Evolutionary conservation across 129 eudicot species (phyloP), one percentile per base, ranked within the genome.

Genomic region (Centaurea solstitialis): DNA sequence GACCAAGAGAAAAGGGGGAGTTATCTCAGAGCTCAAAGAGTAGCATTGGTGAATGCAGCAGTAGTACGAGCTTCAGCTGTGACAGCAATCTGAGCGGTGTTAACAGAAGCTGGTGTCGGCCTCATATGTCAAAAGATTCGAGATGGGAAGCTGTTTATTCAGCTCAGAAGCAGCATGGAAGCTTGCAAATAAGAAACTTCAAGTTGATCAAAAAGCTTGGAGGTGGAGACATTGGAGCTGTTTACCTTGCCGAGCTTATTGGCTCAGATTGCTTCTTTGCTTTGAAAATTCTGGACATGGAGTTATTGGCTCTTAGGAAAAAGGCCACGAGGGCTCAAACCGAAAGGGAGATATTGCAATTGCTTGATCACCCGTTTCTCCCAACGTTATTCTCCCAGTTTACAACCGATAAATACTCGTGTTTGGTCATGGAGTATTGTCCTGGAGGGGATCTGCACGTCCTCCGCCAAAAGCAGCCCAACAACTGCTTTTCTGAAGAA

Each of bases 321-420:
- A 95, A 95, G 80, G 74, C 88, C 76, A 35, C 76, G 23, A 86
- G 99, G 85, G 94, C 96, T 83, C 93, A 90, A 87, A 95, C 92
- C 0, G 99, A 95, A 85, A 85, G 81, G 41, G 97, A 92, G 85
- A 89, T 93, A 73, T 74, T 95, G 67, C 94, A 91, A 62, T 86
- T 89, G 85, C 82, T 95, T 77, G 99, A 95, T 81, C 99, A 95
- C 85, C 99, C 99, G n/a, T 95, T 95, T 78, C 97, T 95, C 28
- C 99, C 99, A 26, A 90, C 98, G 0, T 89, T 95, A 11, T 95
- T 83, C 89, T 89, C 94, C 2, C 91, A 92, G 72, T 95, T 95
- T 74, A 84, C 85, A 38, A 85, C 93, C 4, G 89, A 90, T 67
- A 95, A 88, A 65, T 90, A 80, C 75, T 77, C 94, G 3, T 95